Evolutionary conservation across 805 yeast species (phyloP), one percentile per base, ranked within the genome.

Genomic region (Ogataea nakhonphanomensis): DNA sequence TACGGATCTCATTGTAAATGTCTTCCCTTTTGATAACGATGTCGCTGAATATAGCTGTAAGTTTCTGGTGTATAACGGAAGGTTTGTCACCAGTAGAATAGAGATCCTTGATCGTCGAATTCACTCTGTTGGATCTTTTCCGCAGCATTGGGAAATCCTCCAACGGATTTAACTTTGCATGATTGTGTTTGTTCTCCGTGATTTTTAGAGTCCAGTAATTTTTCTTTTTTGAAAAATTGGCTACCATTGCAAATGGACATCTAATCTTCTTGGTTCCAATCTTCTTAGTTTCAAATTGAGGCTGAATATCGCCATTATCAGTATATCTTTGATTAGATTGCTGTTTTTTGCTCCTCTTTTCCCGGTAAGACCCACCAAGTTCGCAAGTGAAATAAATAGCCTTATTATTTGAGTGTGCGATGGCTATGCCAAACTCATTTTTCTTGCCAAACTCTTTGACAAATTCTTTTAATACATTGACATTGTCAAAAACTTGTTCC

Each of bases 211-310:
- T 70, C 81, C 81, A 76, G 29, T 64, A 66, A 39, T 69, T 67
- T 38, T 67, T 70, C 34, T 69, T 65, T 50, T 75, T 76, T 22
- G 75, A 71, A 52, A 58, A 74, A 50, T 69, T 66, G 22, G 81
- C 80, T 30, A 78, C 74, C 76, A 76, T 74, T n/a, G 78, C 65
- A 55, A 74, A 76, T 17, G 79, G 80, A 57, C 81, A 76, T 49
- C 68, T 69, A 43, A 74, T 69, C 52, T 75, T 75, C 51, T 75
- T 75, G 9, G 79, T 70, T 3, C 63, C 64, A 33, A 57, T 50
- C 31, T 53, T 56, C 44, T 61, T 61, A 7, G 49, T 31, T 21
- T 42, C 48, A 20, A 34, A 44, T 24, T 30, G 38, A 12, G 32
- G 51, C 54, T 28, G 51, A 55, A 36, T 45, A 54, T 35, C 51